Percentiles rank a stretch among this genome's conserved stretches.
These are phyloP conservation scores for Naganishia albida DNA, from an alignment of 1,284 basidiomycete species.

Conservation along the genomic window DNA sequence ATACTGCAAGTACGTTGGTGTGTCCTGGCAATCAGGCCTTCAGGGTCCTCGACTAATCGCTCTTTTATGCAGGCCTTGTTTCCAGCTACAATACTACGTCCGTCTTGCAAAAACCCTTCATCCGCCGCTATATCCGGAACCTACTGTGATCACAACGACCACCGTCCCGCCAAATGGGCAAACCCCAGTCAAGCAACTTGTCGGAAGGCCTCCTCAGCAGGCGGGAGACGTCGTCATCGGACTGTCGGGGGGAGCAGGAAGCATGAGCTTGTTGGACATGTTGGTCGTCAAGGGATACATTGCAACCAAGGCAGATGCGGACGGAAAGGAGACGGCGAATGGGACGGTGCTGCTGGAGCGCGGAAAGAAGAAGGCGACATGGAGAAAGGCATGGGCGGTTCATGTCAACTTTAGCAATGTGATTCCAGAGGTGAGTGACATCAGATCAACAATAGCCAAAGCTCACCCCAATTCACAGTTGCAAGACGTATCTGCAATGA, in stretches of 20 bases:
- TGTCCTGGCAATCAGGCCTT: not conserved
- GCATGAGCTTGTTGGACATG: slow-evolving; percentile 45
- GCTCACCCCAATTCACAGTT: slow-evolving; percentile 10
- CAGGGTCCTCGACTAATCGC: too few species aligned
- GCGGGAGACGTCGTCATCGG: slow-evolving; percentile 40
- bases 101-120: slow-evolving; percentile 41
- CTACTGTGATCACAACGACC: slow-evolving; percentile 1
- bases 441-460: not conserved
- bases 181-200: slow-evolving; percentile 13
- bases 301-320: slow-evolving; percentile 34
- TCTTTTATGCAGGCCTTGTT: slow-evolving; percentile 7
- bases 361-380: slow-evolving; percentile 39
- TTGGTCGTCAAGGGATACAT: slow-evolving; percentile 40
- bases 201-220: slow-evolving; percentile 39
- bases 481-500: slow-evolving; percentile 16
- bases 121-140: slow-evolving; percentile 38
- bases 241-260: slow-evolving; percentile 49
- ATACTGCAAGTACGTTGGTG: slow-evolving; percentile 44
- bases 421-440: slow-evolving; percentile 26
- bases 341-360: slow-evolving; percentile 36
- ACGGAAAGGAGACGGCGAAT: slow-evolving; percentile 38
- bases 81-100: slow-evolving; percentile 26
- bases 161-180: slow-evolving; percentile 20
- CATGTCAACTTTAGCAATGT: slow-evolving; percentile 50
- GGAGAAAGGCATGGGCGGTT: slow-evolving; percentile 45